Base-by-base conservation (phyloP, 305 asterid genomes). In the Galium porrigens region DNA sequence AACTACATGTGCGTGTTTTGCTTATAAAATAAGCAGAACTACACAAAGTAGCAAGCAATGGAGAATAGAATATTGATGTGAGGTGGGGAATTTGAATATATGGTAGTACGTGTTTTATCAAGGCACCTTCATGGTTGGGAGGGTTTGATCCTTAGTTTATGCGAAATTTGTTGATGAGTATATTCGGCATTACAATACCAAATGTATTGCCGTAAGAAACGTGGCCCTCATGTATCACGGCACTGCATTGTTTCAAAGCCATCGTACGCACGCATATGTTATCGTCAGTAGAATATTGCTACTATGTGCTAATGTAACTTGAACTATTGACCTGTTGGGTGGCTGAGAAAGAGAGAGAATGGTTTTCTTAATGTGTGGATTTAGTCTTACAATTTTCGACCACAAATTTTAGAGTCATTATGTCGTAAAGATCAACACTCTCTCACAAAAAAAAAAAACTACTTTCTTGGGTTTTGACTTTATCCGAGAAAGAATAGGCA, bases 91-190 rank as follows among this genome's bases (percentile, higher is more conserved):
- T 55, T 25, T 25, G 9, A 27, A 25, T 55, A 55, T 55, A 5
- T 25, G 60, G 60, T 55, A 27, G 60, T 55, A 27, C 60, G 33
- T 55, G 60, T 55, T 55, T 55, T 0, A 55, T 25, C 32, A 54
- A 27, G 30, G 29, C 15, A 53, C 30, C 17, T 44, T 44, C 52
- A 44, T 46, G 20, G 6, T 44, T 41, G 46, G 15, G 46, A 10
- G 15, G 3, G 14, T 39, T 12, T 6, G 49, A 42, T 42, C 49
- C 17, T 42, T 46, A 14, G 52, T 46, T 52, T 52, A 52, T 52
- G 11, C 12, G 29, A 18, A 7, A 10, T 10, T 53, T 6, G 10
- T 11, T 53, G 1, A 10, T 3, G 33, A 22, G 58, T 27, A 53
- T 53, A 53, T 53, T 53, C 32, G 32, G 33, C 32, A 52, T 18